Conservation (phyloP, 1,139 yeast genomes). For the Yamadazyma diddensiae region DNA sequence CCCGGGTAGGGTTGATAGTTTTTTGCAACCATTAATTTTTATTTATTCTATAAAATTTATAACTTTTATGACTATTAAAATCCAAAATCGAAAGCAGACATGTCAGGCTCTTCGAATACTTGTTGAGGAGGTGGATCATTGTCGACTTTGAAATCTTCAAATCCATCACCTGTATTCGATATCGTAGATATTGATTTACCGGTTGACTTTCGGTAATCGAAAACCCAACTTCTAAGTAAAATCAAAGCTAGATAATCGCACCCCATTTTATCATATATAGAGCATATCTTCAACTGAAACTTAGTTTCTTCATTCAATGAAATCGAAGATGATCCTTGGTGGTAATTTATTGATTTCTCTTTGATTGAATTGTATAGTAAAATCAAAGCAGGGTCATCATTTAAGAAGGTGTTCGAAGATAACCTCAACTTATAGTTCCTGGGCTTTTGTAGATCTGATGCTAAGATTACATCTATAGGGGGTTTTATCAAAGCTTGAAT, state of each 20-base stretch:
- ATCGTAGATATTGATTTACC: conserved; percentile 2
- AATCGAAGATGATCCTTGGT: conserved; percentile 7
- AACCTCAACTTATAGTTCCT: conserved; percentile 16
- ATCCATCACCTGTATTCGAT: conserved; percentile 3
- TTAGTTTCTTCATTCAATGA: conserved; percentile 47
- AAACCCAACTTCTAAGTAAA: conserved; percentile 67
- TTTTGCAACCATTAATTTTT: no score
- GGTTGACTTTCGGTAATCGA: conserved; percentile 26
- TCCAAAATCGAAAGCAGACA: conserved; percentile 74
- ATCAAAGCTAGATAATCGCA: conserved; percentile 76
- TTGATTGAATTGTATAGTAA: conserved; percentile 64
- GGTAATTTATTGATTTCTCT: conserved; percentile 25
- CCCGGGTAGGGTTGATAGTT: conserved; percentile 73
- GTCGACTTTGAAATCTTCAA: conserved; percentile 7
- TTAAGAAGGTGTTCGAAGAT: conserved; percentile 48
- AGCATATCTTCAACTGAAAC: conserved; percentile 59
- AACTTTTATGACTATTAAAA: conserved; percentile 19
- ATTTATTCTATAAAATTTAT: conserved; percentile 1
- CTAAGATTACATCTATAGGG: conserved; percentile 44
- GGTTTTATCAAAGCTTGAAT: conserved; percentile 65
- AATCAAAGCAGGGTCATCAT: conserved; percentile 80
- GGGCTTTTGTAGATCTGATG: conserved; percentile 21
- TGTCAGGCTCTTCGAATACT: conserved; percentile 72
- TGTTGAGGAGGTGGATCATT: conserved; percentile 37
- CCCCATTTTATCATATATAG: conserved; percentile 83